Evolutionary conservation across 1,284 basidiomycete species (phyloP).

Genomic region (Fomitiporia mediterranea): DNA sequence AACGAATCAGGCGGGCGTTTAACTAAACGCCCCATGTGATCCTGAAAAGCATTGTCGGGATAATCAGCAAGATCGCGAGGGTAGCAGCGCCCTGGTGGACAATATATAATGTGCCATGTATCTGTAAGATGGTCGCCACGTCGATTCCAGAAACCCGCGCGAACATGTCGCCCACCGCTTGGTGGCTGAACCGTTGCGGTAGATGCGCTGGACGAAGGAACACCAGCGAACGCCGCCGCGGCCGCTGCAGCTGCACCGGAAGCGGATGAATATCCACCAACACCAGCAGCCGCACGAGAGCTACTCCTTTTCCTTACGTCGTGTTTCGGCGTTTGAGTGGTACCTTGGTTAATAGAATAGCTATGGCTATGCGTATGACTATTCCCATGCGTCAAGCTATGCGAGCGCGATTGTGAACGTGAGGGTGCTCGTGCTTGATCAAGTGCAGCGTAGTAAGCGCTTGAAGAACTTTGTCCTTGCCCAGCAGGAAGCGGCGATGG

Average conservation of each 20-base stretch:
- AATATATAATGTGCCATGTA: constrained; percentile 54
- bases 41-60: constrained; percentile 31
- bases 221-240: constrained; percentile 1
- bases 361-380: not conserved
- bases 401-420: not conserved
- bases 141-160: constrained; percentile 61
- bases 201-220: not conserved
- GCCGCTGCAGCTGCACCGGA: constrained; percentile 1
- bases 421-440: not conserved
- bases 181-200: not conserved
- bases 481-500: constrained; percentile 9
- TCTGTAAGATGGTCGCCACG: constrained; percentile 62
- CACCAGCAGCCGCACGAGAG: constrained; percentile 10
- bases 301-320: constrained; percentile 5
- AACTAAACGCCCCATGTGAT: constrained; percentile 14
- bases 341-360: not conserved
- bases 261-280: constrained; percentile 1
- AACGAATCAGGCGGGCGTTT: constrained; percentile 6
- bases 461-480: constrained; percentile 3
- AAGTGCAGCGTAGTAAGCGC: constrained; percentile 3
- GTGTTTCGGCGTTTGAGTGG: not conserved
- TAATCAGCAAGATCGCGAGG: constrained; percentile 56
- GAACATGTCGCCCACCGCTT: constrained; percentile 28
- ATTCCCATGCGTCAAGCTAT: not conserved
- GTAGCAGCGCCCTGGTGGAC: constrained; percentile 46